phyloP scores from a whole-genome alignment of 805 yeast genomes.

The Saccharomycopsis fibuligera region DNA sequence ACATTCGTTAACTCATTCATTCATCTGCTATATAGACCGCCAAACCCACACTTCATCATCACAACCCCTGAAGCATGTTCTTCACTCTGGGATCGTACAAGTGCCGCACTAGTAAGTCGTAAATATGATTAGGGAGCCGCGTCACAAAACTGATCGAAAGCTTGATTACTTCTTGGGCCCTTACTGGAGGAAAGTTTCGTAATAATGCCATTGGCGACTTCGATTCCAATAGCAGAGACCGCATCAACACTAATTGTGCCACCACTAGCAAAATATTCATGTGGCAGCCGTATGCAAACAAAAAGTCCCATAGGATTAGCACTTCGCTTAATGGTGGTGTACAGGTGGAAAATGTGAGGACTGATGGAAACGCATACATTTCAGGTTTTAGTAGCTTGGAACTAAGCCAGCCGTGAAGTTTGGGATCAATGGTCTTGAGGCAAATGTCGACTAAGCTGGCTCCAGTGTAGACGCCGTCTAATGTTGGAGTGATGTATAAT shows the following conservation, averaged over 20 bases:
- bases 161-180: constrained; percentile 69
- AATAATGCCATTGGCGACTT: constrained; percentile 64
- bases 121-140: constrained; percentile 60
- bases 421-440: constrained; percentile 65
- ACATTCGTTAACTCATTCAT: no score
- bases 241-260: constrained; percentile 69
- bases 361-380: constrained; percentile 79
- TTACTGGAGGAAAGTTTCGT: constrained; percentile 64
- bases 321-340: constrained; percentile 79
- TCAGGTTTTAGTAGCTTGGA: constrained; percentile 71
- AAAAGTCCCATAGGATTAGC: constrained; percentile 78
- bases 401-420: constrained; percentile 50
- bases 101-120: constrained; percentile 25
- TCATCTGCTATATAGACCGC: no score
- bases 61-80: constrained; percentile 2
- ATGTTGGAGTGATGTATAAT: constrained; percentile 65
- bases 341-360: constrained; percentile 79
- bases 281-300: constrained; percentile 87
- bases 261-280: constrained; percentile 79
- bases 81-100: constrained; percentile 16
- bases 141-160: constrained; percentile 76
- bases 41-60: background rate
- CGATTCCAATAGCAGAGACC: constrained; percentile 54
- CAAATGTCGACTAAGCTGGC: constrained; percentile 64
- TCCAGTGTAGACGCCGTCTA: constrained; percentile 80